Evolutionary conservation across 2,329 filamentous ascomycete species (phyloP).

Genomic region (Aspergillus eucalypticola): DNA sequence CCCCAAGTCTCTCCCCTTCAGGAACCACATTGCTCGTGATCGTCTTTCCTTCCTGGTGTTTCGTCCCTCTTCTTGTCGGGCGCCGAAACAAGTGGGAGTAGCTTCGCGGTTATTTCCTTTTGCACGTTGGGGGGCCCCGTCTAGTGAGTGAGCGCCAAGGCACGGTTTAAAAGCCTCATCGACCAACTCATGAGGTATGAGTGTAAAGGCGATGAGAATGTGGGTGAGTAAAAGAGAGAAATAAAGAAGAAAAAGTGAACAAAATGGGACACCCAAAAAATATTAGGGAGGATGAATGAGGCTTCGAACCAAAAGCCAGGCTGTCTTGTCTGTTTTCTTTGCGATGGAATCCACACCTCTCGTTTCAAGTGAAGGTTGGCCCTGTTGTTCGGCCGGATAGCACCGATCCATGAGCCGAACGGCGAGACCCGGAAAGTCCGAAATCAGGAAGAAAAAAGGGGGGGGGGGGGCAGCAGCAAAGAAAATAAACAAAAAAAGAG

Average conservation of each 20-base stretch:
- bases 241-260: no score
- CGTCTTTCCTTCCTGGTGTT: neutral
- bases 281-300: neutral
- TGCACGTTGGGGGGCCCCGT: no score
- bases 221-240: no score
- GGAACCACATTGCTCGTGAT: neutral
- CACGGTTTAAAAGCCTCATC: no score
- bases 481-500: no score
- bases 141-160: no score
- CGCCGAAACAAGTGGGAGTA: no score
- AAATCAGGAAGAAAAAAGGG: neutral
- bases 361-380: neutral
- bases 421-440: conserved; percentile 1
- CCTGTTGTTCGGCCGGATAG: neutral
- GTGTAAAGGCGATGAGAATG: no score
- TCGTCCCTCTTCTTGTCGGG: no score
- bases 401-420: neutral
- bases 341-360: neutral
- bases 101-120: no score
- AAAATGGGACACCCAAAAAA: neutral
- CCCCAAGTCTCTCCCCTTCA: neutral
- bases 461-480: neutral
- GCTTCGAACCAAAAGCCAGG: neutral
- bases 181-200: no score
- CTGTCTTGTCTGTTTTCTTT: neutral